These are phyloP conservation scores for Gracilaria caudata DNA, from an alignment of 23 red algal genomes.

Conservation along the genomic window DNA sequence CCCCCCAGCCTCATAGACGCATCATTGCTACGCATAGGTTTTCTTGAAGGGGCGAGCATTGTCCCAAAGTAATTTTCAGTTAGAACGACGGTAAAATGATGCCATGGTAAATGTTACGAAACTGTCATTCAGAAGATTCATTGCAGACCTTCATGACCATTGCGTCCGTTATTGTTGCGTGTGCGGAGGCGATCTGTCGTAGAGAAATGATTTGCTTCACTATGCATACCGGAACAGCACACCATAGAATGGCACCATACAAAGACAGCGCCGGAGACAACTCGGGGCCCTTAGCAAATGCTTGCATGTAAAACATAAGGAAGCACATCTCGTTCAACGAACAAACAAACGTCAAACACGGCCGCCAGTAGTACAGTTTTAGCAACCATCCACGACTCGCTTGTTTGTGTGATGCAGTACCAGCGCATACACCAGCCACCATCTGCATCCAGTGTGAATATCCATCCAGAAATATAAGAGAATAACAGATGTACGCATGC, in stretches of 20 bases:
- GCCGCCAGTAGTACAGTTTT: constrained; percentile 85
- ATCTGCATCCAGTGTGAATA: constrained; percentile 90
- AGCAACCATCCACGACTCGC: constrained; percentile 61
- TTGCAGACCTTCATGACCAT: constrained; percentile 22
- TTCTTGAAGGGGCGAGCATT: background rate
- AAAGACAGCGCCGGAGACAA: constrained; percentile 5
- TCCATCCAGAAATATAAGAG: constrained; percentile 80
- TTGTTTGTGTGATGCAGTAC: constrained; percentile 73
- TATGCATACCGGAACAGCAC: constrained; percentile 47
- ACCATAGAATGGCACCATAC: constrained; percentile 26
- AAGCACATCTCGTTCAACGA: constrained; percentile 90
- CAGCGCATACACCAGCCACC: constrained; percentile 65
- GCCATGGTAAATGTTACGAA: background rate
- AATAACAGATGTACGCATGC: constrained; percentile 53
- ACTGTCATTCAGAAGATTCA: constrained; percentile 6
- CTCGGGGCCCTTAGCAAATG: constrained; percentile 28
- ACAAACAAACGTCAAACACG: constrained; percentile 81
- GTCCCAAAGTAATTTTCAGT: background rate
- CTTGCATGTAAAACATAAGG: constrained; percentile 69
- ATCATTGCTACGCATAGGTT: background rate
- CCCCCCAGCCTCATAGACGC: no score
- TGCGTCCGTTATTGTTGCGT: constrained; percentile 55
- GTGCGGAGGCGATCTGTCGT: constrained; percentile 54
- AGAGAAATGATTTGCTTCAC: constrained; percentile 67
- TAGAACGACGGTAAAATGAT: background rate